A percentile compares a stretch with the other conserved stretches of the same genome.
phyloP scores from a whole-genome alignment of 768 basidiomycete genomes.

The Pleurotus giganteus region DNA sequence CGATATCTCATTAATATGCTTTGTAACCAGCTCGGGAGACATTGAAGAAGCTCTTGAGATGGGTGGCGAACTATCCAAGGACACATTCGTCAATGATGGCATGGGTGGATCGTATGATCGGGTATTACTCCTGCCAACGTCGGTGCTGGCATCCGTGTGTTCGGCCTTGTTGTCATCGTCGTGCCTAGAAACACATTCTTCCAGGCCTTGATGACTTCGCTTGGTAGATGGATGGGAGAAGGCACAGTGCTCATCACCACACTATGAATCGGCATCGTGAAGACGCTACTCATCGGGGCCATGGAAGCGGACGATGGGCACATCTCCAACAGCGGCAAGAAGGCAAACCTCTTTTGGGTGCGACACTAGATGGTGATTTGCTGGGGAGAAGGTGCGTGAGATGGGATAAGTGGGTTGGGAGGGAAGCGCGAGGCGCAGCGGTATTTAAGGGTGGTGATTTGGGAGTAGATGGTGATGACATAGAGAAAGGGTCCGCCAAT shows the following conservation, averaged over 20 bases:
- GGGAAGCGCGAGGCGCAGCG: background rate
- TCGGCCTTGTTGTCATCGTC: background rate
- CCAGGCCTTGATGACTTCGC: background rate
- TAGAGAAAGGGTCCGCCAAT: background rate
- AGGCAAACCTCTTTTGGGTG: background rate
- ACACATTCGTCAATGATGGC: conserved; percentile 3
- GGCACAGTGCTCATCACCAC: background rate
- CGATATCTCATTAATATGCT: background rate
- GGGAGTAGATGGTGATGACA: background rate
- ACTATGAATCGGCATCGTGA: background rate
- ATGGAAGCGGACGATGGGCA: background rate
- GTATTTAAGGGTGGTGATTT: background rate
- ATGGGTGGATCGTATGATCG: background rate
- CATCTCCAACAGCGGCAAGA: background rate
- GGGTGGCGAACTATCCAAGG: conserved; percentile 1
- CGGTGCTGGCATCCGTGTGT: background rate
- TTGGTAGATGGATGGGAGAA: background rate
- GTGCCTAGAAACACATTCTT: background rate
- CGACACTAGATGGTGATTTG: background rate
- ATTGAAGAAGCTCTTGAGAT: conserved; percentile 1
- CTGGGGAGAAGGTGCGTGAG: conserved; percentile 1
- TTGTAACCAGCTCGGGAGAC: background rate
- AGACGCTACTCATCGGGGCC: background rate
- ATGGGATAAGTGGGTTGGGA: conserved; percentile 1
- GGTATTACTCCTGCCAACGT: background rate